Conservation (phyloP, 129 eudicot genomes). For the Kitagawia praeruptora region DNA sequence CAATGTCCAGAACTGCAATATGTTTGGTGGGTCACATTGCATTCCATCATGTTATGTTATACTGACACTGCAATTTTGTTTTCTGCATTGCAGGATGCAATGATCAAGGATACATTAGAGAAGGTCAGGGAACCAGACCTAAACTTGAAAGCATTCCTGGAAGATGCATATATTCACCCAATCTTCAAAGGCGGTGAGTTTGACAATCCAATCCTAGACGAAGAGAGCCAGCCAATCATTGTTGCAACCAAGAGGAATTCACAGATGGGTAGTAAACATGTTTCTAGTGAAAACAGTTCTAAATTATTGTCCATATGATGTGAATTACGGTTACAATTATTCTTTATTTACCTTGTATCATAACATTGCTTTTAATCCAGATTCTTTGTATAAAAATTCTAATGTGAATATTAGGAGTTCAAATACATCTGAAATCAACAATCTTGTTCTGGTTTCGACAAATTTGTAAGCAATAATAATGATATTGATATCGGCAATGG, state of each 20-base stretch:
- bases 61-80: not conserved
- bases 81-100: slow-evolving; percentile 54
- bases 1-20: no score
- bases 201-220: slow-evolving; percentile 31
- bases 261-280: slow-evolving; percentile 28
- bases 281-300: slow-evolving; percentile 21
- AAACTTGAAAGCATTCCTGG: slow-evolving; percentile 58
- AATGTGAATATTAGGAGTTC: not conserved
- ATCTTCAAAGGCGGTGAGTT: slow-evolving; percentile 56
- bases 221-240: slow-evolving; percentile 43
- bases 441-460: not conserved
- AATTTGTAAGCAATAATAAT: no score
- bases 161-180: slow-evolving; percentile 85
- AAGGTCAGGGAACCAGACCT: slow-evolving; percentile 73
- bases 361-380: not conserved
- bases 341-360: slow-evolving; percentile 7
- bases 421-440: not conserved
- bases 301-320: not conserved
- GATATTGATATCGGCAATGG: no score
- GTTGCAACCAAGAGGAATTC: slow-evolving; percentile 74
- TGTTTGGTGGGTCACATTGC: not conserved
- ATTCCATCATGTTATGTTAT: not conserved
- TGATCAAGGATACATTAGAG: slow-evolving; percentile 88
- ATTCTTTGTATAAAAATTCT: not conserved
- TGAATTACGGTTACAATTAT: not conserved